Base-by-base conservation (phyloP, 257 asterid genomes). In the Salvia hispanica region DNA sequence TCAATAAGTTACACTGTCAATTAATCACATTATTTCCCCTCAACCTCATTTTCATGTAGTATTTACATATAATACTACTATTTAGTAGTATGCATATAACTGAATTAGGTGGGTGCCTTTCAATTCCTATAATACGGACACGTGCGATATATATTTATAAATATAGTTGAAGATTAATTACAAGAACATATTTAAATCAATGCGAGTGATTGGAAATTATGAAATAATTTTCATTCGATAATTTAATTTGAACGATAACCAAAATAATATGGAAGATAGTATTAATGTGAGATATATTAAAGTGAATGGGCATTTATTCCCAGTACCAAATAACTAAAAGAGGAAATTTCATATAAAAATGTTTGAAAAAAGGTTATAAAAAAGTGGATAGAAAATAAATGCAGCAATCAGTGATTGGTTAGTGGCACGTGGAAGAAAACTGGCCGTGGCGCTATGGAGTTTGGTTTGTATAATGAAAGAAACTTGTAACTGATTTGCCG, bases 401-500 rank as follows among this genome's bases (percentile, higher is more conserved):
- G 75, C 69, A 12, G 18, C 37, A 72, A 67, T 36, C 2, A 62
- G 71, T 51, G 11, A 65, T 47, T 54, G 36, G 71, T 33, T 44
- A 48, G 40, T 63, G 76, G 77, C 84, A 83, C 78, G 85, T 74
- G 84, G 63, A 73, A 18, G 50, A 70, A 53, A 72, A 72, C 80
- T 47, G 80, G 85, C 70, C 45, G 53, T 55, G 64, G 72, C 42
- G 61, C 45, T 5, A 31, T 48, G 66, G 75, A 68, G 79, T 76
- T 77, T 66, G 85, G 85, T 79, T 46, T 70, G 71, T 52, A 77
- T 66, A 64, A 66, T 80, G 95, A 86, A 83, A 83, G 84, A 76
- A 82, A 82, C 84, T 56, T n/a, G 8, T 78, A 85, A 83, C 96
- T 54, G 83, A 83, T 81, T 77, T 80, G 69, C 76, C 72, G 79